Evolutionary conservation across 441 rosid species (phyloP), one percentile per base, ranked within the genome.

Genomic region (Euphorbia schlechtendalii): DNA sequence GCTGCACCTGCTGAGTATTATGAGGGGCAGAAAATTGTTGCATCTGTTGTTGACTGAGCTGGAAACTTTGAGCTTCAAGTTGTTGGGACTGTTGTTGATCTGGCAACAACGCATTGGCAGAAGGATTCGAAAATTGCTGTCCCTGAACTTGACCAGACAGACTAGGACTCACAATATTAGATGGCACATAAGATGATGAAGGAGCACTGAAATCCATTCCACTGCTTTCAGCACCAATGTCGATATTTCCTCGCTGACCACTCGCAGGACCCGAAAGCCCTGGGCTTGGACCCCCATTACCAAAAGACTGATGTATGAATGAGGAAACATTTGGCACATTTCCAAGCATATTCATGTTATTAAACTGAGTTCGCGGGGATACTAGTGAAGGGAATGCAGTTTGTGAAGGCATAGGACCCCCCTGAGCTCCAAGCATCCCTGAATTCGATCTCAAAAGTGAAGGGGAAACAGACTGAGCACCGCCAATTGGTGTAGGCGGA

Each of bases 311-410:
- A 67, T 84, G 83, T 5, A 86, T 84, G 13, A 88, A 79, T 8
- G 99, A 83, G 48, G 93, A 80, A 36, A 74, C 84, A 75, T 84
- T 90, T 52, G 85, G 86, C 22, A 86, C 81, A 70, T 81, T 84
- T 63, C 96, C 97, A 56, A 87, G 83, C 93, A 90, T 80, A 75
- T 82, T 83, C 88, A 91, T 84, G 69, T 72, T 80, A 75, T 78
- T 82, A 56, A 80, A 88, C 84, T 89, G 99, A 57, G 81, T 72
- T 4, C 84, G 85, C 4, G 96, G 91, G 3, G 96, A 80, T 32
- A 92, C 77, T 71, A 86, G 79, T 0, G 92, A 82, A 66, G 97
- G 71, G 71, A 87, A 88, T n/a, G 89, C 82, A 41, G 84, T 67
- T 69, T 87, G 98, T 57, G 96, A 81, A 73, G 96, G 78, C 72